Evolutionary conservation across 768 basidiomycete species (phyloP), one percentile per base, ranked within the genome.

Genomic region (Amanita phalloides): DNA sequence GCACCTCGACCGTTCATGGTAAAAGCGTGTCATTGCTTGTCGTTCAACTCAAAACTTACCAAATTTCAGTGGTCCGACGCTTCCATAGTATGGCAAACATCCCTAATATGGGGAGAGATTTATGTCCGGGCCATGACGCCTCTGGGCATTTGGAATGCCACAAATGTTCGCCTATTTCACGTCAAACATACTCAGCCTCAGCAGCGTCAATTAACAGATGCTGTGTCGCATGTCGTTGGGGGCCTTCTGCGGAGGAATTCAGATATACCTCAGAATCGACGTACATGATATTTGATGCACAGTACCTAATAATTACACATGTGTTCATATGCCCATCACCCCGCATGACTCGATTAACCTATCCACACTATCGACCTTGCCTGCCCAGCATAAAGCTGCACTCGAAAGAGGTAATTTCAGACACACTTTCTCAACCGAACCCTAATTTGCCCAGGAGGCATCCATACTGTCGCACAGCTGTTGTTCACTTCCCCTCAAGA

Each of bases 31-130:
- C 39, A 48, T 43, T 41, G 39, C 42, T 30, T 36, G 21, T n/a
- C 41, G 43, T 17, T 38, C 55, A 35, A 58, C 32, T 53, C 42
- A 53, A 36, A 8, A 41, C 30, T 20, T 3, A 4, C 21, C 4
- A n/a, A 30, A 7, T 52, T 33, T 33, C 13, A 94, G 90, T 96
- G 93, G 93, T 88, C 92, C 10, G 88, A 93, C 57, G 84, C 90
- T 1, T 93, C 91, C 2, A 73, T 87, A 54, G 77, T 93, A 14
- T 97, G 96, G 95, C 74, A 95, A 35, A 89, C 92, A 3, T 92
- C 90, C 1, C 69, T 97, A 49, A 83, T 94, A 20, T 99, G 95
- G 93, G 94, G 96, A 37, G 90, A 94, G 62, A 79, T 95, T 17
- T 99, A 94, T 62, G 86, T 96, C 20, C 84, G 86, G 44, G 87